Evolutionary conservation across 108 stramenopile species (phyloP), one percentile per base, ranked within the genome.

Genomic region (Nannochloropsis gaditana): DNA sequence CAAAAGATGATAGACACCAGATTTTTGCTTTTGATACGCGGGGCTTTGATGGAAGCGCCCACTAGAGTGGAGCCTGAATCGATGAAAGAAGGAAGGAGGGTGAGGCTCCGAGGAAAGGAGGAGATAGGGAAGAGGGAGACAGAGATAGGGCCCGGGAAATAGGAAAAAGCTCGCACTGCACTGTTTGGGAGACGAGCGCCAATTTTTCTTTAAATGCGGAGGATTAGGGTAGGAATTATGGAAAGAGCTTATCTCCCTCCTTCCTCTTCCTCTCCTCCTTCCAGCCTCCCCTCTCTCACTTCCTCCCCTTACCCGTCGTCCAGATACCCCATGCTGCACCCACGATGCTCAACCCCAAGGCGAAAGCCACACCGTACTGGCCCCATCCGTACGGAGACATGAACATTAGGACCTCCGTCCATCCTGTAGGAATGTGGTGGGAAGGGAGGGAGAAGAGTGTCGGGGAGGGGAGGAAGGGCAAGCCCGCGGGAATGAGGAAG

Each of bases 1-100:
- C 99, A 99, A 92, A 99, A 99, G 93, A 99, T 98, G 45, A 99
- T 96, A 87, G 95, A 95, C 43, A 99, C 96, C 89, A 99, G 93
- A 92, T 99, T 99, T 88, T 99, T 98, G 43, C 93, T 94, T 89
- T 95, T 90, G 89, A 99, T 99, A 47, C 99, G 95, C 21, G 99
- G 99, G 41, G 99, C 95, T 91, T 98, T 98, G 59, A 99, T 94
- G 42, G 99, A 97, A 11, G 99, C 99, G 47, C 98, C 98, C 79
- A 99, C 96, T 43, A 99, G 93, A 86, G 91, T 92, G 50, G 93
- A 92, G 85, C 89, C 80, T 80, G 80, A 50, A 50, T 50, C 11
- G 9, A 11, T 9, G 47, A 80, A 9, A 17, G 80, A 80, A 80
- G 47, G 1, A 15, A 50, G 47, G 47, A 50, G 47, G 47, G 47